Conservation (phyloP, 106 monocot genomes). For the Iris macrosiphon region DNA sequence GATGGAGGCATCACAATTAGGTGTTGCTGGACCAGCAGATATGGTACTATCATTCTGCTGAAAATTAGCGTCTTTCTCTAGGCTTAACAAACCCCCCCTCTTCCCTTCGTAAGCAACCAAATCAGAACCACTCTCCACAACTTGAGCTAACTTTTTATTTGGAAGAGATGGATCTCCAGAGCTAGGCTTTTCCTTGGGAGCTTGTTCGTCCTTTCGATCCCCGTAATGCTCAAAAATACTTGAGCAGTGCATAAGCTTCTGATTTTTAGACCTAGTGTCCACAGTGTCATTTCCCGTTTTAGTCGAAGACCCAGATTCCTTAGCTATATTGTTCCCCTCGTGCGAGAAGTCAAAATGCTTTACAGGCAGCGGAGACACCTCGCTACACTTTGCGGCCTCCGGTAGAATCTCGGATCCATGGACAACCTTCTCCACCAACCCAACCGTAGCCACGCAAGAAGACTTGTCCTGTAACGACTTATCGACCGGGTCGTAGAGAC, state of each 20-base stretch:
- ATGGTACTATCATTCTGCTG: neutral
- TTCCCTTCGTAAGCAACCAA: neutral
- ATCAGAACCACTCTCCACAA: neutral
- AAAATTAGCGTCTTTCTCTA: neutral
- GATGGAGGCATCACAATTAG: neutral
- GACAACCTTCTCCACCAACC: conserved; percentile 8
- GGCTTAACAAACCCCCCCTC: neutral
- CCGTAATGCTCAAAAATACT: neutral
- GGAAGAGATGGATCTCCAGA: neutral
- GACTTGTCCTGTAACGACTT: conserved; percentile 19
- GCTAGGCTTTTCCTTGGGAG: neutral
- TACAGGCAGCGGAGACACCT: conserved; percentile 76
- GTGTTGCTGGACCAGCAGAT: neutral
- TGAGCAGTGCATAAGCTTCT: neutral
- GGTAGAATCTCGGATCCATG: conserved; percentile 11
- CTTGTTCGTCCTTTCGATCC: neutral
- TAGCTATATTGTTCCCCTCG: conserved; percentile 28
- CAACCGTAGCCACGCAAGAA: conserved; percentile 17
- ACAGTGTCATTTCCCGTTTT: neutral
- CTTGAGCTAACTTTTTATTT: conserved; percentile 2
- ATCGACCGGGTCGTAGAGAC: conserved; percentile 27
- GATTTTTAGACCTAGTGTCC: neutral
- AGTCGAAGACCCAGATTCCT: conserved; percentile 3
- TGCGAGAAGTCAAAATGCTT: conserved; percentile 85
- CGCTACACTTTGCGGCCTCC: conserved; percentile 1